Conservation (phyloP, 2,329 filamentous ascomycete species). For the Dissoconium aciculare region DNA sequence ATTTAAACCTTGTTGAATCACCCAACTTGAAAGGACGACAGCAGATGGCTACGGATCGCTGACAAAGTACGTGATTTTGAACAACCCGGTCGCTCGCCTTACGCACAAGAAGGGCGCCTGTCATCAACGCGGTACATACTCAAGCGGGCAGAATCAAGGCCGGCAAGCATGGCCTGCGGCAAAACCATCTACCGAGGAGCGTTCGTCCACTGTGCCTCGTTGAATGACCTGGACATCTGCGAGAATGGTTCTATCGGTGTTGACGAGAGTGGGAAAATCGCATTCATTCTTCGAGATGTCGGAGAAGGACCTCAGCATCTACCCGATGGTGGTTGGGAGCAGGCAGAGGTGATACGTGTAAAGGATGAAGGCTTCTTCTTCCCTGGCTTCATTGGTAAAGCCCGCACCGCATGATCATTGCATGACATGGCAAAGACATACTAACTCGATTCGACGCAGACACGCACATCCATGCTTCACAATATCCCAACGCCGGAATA, state of each 20-base stretch:
- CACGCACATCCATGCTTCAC: slow-evolving; percentile 86
- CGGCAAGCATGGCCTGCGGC: slow-evolving; percentile 12
- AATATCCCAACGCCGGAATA: slow-evolving; percentile 87
- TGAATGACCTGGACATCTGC: slow-evolving; percentile 35
- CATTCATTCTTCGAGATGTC: slow-evolving; percentile 29
- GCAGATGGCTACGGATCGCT: no score
- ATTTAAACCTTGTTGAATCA: no score
- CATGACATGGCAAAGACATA: not conserved
- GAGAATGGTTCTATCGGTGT: slow-evolving; percentile 36
- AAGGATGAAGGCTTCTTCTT: slow-evolving; percentile 57
- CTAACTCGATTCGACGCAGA: slow-evolving; percentile 40
- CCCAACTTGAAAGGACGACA: no score
- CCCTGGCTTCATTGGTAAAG: slow-evolving; percentile 61
- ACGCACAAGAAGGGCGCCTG: no score
- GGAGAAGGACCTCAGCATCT: slow-evolving; percentile 10
- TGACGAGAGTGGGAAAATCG: slow-evolving; percentile 38
- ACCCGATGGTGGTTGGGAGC: slow-evolving; percentile 24
- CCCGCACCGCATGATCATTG: not conserved
- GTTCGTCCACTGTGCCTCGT: slow-evolving; percentile 43
- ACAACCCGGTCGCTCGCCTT: no score
- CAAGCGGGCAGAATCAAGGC: no score
- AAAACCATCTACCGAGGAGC: slow-evolving; percentile 42
- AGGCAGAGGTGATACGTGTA: slow-evolving; percentile 25
- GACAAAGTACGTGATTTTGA: no score
- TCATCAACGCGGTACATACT: no score